Conservation (phyloP, 2,329 filamentous ascomycete species). For the Colletotrichum destructivum region DNA sequence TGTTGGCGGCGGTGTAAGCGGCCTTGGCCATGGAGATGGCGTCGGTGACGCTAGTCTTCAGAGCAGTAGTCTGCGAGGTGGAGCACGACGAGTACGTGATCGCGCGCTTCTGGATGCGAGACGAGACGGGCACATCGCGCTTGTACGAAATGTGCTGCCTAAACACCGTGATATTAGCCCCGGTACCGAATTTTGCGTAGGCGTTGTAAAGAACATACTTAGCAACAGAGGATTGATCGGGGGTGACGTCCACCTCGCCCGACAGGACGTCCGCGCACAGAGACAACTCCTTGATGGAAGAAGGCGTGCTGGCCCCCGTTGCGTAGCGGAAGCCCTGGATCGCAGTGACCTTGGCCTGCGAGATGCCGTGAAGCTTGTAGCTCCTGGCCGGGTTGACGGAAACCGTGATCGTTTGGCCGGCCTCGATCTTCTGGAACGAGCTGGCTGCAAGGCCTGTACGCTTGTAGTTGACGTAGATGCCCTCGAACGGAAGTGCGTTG, state of each 20-base stretch:
- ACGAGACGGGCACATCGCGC: slow-evolving; percentile 15
- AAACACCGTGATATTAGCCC: neutral
- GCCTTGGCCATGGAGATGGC: slow-evolving; percentile 40
- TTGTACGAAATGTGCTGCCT: slow-evolving; percentile 35
- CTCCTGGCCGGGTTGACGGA: slow-evolving; percentile 39
- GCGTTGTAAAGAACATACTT: slow-evolving; percentile 7
- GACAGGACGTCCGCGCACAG: slow-evolving; percentile 31
- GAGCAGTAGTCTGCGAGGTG: slow-evolving; percentile 14
- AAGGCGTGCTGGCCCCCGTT: slow-evolving; percentile 11
- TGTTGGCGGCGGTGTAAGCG: slow-evolving; percentile 30
- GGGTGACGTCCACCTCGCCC: slow-evolving; percentile 30
- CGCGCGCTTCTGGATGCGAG: slow-evolving; percentile 37
- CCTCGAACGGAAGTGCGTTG: slow-evolving; percentile 36
- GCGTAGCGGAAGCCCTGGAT: slow-evolving; percentile 41
- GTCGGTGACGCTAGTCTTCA: slow-evolving; percentile 31
- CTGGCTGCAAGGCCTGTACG: slow-evolving; percentile 25
- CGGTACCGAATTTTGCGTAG: too few species aligned
- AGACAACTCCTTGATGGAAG: slow-evolving; percentile 22
- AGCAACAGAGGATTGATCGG: slow-evolving; percentile 24
- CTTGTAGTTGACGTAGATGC: slow-evolving; percentile 41
- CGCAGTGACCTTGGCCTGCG: slow-evolving; percentile 36
- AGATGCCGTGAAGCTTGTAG: slow-evolving; percentile 34
- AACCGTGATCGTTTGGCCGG: slow-evolving; percentile 35
- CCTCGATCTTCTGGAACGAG: slow-evolving; percentile 38
- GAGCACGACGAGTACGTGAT: slow-evolving; percentile 40